Conservation (phyloP, 192 early-diverging fungal species). For the Rhizoclosmatium globosum region DNA sequence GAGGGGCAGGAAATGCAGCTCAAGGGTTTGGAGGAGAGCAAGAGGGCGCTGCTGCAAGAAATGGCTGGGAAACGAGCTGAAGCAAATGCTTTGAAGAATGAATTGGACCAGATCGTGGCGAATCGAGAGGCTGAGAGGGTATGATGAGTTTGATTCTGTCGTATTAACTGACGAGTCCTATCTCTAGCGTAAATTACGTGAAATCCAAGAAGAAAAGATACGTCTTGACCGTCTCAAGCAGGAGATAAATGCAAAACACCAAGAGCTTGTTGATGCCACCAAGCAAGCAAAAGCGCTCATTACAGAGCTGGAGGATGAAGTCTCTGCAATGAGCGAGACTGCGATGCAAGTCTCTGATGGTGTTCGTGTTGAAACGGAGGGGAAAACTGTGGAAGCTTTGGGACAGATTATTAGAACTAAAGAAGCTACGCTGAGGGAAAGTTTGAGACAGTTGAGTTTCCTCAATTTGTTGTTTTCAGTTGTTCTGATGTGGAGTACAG, state of each 20-base stretch:
- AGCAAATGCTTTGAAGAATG: slow-evolving; percentile 28
- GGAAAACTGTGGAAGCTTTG: background rate
- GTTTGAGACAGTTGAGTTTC: slow-evolving; percentile 21
- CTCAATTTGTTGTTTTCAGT: background rate
- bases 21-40: background rate
- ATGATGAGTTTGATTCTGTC: background rate
- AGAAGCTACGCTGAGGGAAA: slow-evolving; percentile 10
- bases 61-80: slow-evolving; percentile 13
- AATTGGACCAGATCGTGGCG: slow-evolving; percentile 31
- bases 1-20: slow-evolving; percentile 10
- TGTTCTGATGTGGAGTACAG: background rate
- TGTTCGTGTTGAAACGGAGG: slow-evolving; percentile 1
- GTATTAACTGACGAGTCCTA: background rate
- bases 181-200: background rate
- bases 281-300: background rate
- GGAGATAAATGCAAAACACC: background rate
- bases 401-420: background rate
- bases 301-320: slow-evolving; percentile 1
- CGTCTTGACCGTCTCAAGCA: background rate
- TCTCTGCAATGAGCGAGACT: background rate
- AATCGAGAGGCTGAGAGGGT: slow-evolving; percentile 18
- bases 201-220: slow-evolving; percentile 12
- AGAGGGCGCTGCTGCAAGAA: background rate
- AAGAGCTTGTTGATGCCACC: background rate
- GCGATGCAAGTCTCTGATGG: slow-evolving; percentile 21